These are phyloP conservation scores for Hericium erinaceus DNA, from an alignment of 768 basidiomycete genomes.

Conservation along the genomic window DNA sequence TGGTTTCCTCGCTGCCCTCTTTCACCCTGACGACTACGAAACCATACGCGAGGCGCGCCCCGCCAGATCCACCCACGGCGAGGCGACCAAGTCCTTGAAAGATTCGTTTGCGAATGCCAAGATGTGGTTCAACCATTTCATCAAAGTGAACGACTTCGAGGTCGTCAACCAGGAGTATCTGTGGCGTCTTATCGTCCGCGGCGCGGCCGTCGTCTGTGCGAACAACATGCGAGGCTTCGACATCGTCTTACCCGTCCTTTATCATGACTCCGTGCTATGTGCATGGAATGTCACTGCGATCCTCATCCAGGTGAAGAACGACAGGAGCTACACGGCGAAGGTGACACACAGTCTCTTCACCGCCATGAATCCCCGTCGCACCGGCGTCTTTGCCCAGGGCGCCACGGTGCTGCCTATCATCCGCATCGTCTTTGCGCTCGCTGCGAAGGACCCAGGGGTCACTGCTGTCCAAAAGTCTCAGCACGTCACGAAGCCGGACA, in stretches of 20 bases:
- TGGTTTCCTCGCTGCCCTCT: neutral
- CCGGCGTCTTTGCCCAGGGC: constrained; percentile 12
- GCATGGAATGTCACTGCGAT: constrained; percentile 17
- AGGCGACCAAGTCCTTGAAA: neutral
- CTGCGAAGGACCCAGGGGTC: constrained; percentile 1
- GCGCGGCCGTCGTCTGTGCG: constrained; percentile 22
- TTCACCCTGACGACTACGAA: too few species aligned
- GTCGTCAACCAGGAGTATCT: constrained; percentile 17
- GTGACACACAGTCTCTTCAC: constrained; percentile 13
- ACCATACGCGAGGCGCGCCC: too few species aligned
- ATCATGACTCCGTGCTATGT: constrained; percentile 1
- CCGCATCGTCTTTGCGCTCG: constrained; percentile 20
- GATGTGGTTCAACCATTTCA: constrained; percentile 25
- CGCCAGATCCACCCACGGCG: neutral
- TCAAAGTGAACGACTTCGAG: constrained; percentile 17
- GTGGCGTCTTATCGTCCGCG: constrained; percentile 16
- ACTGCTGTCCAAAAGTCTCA: neutral
- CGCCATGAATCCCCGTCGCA: constrained; percentile 18
- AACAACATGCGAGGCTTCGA: constrained; percentile 17
- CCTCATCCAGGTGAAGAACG: constrained; percentile 20
- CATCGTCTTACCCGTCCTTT: constrained; percentile 19
- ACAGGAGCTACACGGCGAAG: constrained; percentile 7
- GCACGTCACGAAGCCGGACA: neutral
- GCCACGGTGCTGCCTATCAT: constrained; percentile 10
- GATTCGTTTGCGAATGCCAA: neutral